Evolutionary conservation across 2,329 filamentous ascomycete species (phyloP), one percentile per base, ranked within the genome.

Genomic region (Leptographium lundbergii): DNA sequence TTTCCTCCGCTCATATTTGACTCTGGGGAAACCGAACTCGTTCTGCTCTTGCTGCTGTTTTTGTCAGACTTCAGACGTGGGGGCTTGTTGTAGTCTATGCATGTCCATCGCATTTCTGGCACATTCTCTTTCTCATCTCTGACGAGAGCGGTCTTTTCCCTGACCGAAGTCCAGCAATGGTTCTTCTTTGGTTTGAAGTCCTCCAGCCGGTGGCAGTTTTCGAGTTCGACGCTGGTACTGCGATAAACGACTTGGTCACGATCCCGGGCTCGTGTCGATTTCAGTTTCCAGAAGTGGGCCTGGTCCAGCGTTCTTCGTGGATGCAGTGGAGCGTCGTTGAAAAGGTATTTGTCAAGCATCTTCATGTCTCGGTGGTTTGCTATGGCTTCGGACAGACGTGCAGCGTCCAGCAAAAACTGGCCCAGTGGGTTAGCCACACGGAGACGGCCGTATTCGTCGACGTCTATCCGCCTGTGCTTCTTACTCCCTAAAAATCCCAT

Each of bases 271-370:
- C 67, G 62, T 0, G 75, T 77, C n/a, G 72, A 70, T 0, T 69
- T 66, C 2, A 75, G 65, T 2, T 70, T 73, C 68, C 71, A 72
- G 50, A 73, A 73, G 59, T 75, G 77, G 0, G 71, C 72, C 60
- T 78, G 76, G 53, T 78, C 76, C 0, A 78, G 66, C 0, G 76
- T 78, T 0, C 77, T 65, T 0, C 77, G 69, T 0, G 74, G 71
- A 60, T 79, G 76, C 0, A 73, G 64, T 6, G 70, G 74, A 0
- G 72, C 67, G 1, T 73, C 61, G 0, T 57, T 19, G 17, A 69
- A 64, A 0, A 76, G 64, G 34, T 71, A 73, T 3, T 65, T 62
- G 13, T 68, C 60, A 2, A 74, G 64, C 6, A 75, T 57, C 45
- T 62, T 63, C 58, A 70, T 68, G 54, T 75, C 73, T 0, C 66